Base-by-base conservation (phyloP, 352 stramenopile genomes). In the Globisporangium takayamanum region DNA sequence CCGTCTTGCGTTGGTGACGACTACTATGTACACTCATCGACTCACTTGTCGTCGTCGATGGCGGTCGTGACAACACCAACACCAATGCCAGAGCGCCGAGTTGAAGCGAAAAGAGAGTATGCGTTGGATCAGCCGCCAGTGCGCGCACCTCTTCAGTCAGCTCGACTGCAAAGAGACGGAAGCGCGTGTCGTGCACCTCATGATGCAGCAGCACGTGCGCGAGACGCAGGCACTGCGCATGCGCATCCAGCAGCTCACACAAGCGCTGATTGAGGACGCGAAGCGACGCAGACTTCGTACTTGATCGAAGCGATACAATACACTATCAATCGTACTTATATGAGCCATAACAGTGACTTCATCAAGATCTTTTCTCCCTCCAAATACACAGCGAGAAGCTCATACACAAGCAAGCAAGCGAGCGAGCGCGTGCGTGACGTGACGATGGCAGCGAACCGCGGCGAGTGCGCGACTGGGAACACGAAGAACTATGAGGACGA, bases 391-490 rank as follows among this genome's bases (percentile, higher is more conserved):
- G 8, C 10, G 5, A 30, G 14, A 55, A 55, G 28, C 7, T 15
- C 28, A 18, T 15, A 37, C 12, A 18, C 2, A 14, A 44, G 28
- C 3, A 25, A 16, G 12, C 20, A 36, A 37, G 5, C 6, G 14
- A 28, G 12, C n/a, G n/a, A 37, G n/a, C 6, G 14, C 41, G 15
- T 47, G 41, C 14, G 18, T 22, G 15, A 47, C 15, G 20, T 16
- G 22, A 57, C 33, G n/a, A 67, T 67, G 54, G 55, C 55, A 51
- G 60, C 60, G 44, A 25, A 20, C 16, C 58, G 55, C 15, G 95
- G 95, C 59, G 95, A 98, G 73, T 98, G 94, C 69, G 96, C 99
- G 86, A 99, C 96, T 45, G 73, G 61, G 57, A 99, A 99, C 83
- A 83, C 69, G 28, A 95, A 95, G 66, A 89, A 98, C 66, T 98